Base-by-base conservation (phyloP, 73 alveolate genomes). In the Paraurostyla sp. region DNA sequence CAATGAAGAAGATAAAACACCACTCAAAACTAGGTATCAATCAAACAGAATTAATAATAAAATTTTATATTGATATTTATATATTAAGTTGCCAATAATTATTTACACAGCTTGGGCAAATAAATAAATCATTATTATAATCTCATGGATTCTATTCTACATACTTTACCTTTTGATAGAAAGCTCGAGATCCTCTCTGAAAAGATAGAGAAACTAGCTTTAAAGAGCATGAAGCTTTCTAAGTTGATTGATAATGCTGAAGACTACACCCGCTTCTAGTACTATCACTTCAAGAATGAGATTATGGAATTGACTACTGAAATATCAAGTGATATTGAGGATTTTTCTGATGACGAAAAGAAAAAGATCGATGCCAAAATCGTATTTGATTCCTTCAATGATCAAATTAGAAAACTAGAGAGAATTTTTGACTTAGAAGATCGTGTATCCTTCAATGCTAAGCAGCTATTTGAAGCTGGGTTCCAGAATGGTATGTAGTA, bases 331-430 rank as follows among this genome's bases (percentile, higher is more conserved):
- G 69, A 52, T n/a, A 52, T 52, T 52, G 69, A 52, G 69, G 69
- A 52, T 4, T 52, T 52, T n/a, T 6, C 38, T 9, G 69, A 52
- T 6, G 69, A 52, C 23, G 69, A 52, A 9, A 13, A 52, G 69
- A 52, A 52, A 20, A 52, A 52, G 23, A 52, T 52, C 9, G 69
- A 52, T n/a, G 23, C 69, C 4, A 52, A 52, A 20, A 52, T 52
- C 4, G 69, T 52, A 52, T 52, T 52, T n/a, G 69, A 52, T 52
- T 25, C 69, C 69, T 52, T 52, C 23, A 52, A 52, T 52, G 38
- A 13, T 6, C 33, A 52, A n/a, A 52, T 52, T 18, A 9, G 7
- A 52, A 52, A 52, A 52, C 30, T 52, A 13, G 69, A 52, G 30
- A 9, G 69, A 20, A 52, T 52, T 13, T 52, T 52, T 52, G 35